Base-by-base conservation (phyloP, 345 rosid genomes). In the Boechera stricta region DNA sequence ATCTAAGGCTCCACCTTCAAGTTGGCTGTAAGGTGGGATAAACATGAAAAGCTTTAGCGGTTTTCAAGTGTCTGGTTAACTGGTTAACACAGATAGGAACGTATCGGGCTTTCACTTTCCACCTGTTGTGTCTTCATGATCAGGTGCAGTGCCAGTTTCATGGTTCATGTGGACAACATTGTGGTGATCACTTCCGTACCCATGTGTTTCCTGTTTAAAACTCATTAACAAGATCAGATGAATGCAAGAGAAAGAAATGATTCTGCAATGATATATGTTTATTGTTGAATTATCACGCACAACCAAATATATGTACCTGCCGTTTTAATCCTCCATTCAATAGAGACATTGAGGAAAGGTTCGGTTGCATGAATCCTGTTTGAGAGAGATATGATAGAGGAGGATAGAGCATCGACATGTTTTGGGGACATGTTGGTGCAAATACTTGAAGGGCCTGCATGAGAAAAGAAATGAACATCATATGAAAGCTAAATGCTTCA, bases 131-230 rank as follows among this genome's bases (percentile, higher is more conserved):
- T 12, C 65, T 55, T 44, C 47, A 74, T 42, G 71, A 29, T 73
- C 85, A 26, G 78, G 78, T 31, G 89, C 72, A 5, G 36, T 15
- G 21, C 49, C 52, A 33, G 78, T 71, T 82, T 78, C 89, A 66
- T 85, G 85, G 69, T 84, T 85, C 93, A 87, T 84, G 62, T 89
- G 92, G 64, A 89, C 80, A 64, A 84, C 85, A 74, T 88, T 86
- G 84, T 87, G 90, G 48, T 88, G 90, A 69, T 93, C 98, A 75
- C 83, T 85, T 52, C 86, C 90, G 88, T 94, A 93, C 38, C 70
- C 71, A 76, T 76, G 80, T 9, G 80, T 69, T 41, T 83, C 77
- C 97, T 93, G 75, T 65, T 55, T n/a, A 55, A 39, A 53, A 60
- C 28, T 59, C 67, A 58, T 4, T 12, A 47, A 59, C 28, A 71